Conservation (phyloP, 768 basidiomycete species). For the Pulveroboletus sp. region DNA sequence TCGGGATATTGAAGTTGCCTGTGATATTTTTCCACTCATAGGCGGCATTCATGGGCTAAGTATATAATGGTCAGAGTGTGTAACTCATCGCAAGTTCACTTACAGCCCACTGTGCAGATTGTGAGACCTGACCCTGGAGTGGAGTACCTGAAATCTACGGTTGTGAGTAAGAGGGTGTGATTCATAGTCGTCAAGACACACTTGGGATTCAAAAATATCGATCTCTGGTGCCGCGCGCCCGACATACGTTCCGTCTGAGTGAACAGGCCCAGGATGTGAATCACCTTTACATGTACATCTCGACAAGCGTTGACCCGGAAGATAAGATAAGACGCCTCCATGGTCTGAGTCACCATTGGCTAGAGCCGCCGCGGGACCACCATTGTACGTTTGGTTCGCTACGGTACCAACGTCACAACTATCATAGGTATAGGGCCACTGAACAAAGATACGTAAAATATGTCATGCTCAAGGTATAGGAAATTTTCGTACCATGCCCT, state of each 20-base stretch:
- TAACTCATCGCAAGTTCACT: constrained; percentile 24
- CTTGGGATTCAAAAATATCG: constrained; percentile 84
- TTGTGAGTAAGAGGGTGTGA: constrained; percentile 10
- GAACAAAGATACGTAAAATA: neutral
- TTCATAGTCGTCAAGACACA: constrained; percentile 22
- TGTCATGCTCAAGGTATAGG: neutral
- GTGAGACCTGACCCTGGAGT: constrained; percentile 61
- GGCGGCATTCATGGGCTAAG: constrained; percentile 69
- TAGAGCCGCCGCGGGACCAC: constrained; percentile 55
- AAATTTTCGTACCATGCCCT: constrained; percentile 59
- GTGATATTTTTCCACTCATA: constrained; percentile 69
- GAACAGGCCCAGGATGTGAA: constrained; percentile 82
- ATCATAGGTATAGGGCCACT: constrained; percentile 85
- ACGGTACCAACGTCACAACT: constrained; percentile 91
- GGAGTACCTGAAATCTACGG: constrained; percentile 34
- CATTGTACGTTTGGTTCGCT: constrained; percentile 74
- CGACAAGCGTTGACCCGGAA: constrained; percentile 84
- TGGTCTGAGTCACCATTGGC: constrained; percentile 53
- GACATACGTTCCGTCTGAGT: constrained; percentile 69
- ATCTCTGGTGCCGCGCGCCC: constrained; percentile 87
- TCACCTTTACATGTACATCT: constrained; percentile 86
- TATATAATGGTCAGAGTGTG: constrained; percentile 1
- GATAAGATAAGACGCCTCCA: constrained; percentile 63
- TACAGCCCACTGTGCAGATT: constrained; percentile 80
- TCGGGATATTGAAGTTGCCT: constrained; percentile 51